Base-by-base conservation (phyloP, 2,329 filamentous ascomycete genomes). In the Aspergillus hortae region DNA sequence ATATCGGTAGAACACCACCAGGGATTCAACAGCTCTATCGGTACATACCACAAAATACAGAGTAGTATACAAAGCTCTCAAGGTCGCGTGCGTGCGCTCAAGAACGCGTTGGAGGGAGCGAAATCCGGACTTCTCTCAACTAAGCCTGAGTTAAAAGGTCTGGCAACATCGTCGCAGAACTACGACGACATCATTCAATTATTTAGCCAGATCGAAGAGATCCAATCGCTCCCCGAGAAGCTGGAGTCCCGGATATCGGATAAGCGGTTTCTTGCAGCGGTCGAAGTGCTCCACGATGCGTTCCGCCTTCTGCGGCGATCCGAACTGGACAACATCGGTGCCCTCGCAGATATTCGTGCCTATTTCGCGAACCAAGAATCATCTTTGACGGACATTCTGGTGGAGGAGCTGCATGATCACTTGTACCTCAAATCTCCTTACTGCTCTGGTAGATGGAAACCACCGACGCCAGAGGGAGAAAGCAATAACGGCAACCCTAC, bases 41-140 rank as follows among this genome's bases (percentile, higher is more conserved):
- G 92, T 70, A 97, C 92, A 17, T 99, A 97, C 67, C 95, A 99
- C 77, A 96, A 95, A 73, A 99, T 99, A 56, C 94, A 99, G 71
- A 85, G 86, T 48, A 96, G 90, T 72, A 94, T 99, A 59, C 89
- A 92, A 63, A 80, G 84, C 46, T 96, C 91, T 14, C 94, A 99
- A 72, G 86, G 86, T 64, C 85, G 90, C 54, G 90, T 99, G 49
- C 85, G 92, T 53, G 78, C 80, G 11, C 77, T 99, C 56, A 94
- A 92, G 69, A 85, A 91, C 52, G 90, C 90, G n/a, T 77, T 99
- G 52, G 81, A 86, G 12, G 82, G 85, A 49, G 88, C 92, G 42
- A 95, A 95, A 71, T 79, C 82, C 4, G 92, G 88, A 60, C 82
- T 99, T 44, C 87, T 90, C 55, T 85, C 86, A 2, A 91, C 90